Base-by-base conservation (phyloP, 2,329 filamentous ascomycete genomes). In the Sporothrix phasma region DNA sequence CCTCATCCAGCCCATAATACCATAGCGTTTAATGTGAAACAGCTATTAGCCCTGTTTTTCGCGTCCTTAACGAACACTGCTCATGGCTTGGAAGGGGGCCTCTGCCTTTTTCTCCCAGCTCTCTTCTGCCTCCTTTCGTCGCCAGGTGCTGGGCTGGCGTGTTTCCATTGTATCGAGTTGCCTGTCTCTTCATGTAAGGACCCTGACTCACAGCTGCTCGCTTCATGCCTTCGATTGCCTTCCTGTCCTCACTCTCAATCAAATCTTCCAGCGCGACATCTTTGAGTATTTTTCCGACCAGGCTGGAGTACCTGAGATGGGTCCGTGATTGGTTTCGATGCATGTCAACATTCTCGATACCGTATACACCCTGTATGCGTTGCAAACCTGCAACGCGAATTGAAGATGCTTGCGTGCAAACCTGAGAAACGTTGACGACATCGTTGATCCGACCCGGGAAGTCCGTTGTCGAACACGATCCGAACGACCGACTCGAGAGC, bases 361-460 rank as follows among this genome's bases (percentile, higher is more conserved):
- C 80, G 61, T 80, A 77, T 2, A 91, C 84, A 15, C 86, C 87
- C 46, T 84, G 79, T 37, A 94, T 83, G 17, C 83, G 81, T 73
- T 96, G 88, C 19, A 97, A 76, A 0, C 93, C 93, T 0, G 92
- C 92, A 39, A 97, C 82, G 1, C 93, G 66, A 88, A 87, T 68
- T 94, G 87, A 59, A n/a, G n/a, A 93, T 83, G 69, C 88, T 91
- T 90, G 60, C 93, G 87, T 93, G 96, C 45, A 97, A 97, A 96
- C 0, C 86, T 92, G 2, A 97, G 85, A 26, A 3, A 94, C 91
- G 69, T 97, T 97, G 71, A 97, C 82, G n/a, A 97, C n/a, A n/a
- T n/a, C n/a, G n/a, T n/a, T n/a, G n/a, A n/a, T n/a, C n/a, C n/a
- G n/a, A n/a, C n/a, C n/a, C n/a, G n/a, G n/a, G n/a, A n/a, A n/a